Evolutionary conservation across 306 rosid genomes (phyloP).

Genomic region (Dalbergia oliveri): DNA sequence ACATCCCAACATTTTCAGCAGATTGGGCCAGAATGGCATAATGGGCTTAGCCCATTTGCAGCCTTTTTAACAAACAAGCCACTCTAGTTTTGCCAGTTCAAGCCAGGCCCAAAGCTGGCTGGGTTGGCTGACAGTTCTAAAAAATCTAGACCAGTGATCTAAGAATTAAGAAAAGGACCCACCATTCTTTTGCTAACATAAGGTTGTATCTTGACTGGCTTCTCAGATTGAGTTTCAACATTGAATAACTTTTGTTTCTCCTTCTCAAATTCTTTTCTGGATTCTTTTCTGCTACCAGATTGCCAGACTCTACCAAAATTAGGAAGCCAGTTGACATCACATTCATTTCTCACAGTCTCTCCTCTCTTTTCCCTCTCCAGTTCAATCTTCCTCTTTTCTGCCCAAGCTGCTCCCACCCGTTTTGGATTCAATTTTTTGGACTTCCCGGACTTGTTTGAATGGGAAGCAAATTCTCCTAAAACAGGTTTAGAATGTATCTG

Average conservation of each 20-base stretch:
- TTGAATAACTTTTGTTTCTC: constrained; percentile 68
- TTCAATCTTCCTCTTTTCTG: constrained; percentile 88
- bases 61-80: constrained; percentile 18
- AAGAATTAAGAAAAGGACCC: constrained; percentile 46
- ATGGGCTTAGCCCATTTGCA: constrained; percentile 8
- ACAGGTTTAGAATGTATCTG: constrained; percentile 56
- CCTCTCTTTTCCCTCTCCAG: constrained; percentile 94
- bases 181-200: constrained; percentile 94
- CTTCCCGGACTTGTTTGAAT: constrained; percentile 59
- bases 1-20: constrained; percentile 2
- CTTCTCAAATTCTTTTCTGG: constrained; percentile 83
- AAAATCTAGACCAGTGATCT: constrained; percentile 21
- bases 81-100: constrained; percentile 4
- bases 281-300: constrained; percentile 92
- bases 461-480: constrained; percentile 46
- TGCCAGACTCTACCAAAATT: constrained; percentile 98
- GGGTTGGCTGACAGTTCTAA: constrained; percentile 15
- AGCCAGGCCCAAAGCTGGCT: constrained; percentile 2
- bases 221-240: constrained; percentile 63
- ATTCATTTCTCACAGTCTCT: constrained; percentile 62
- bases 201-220: constrained; percentile 74
- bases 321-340: constrained; percentile 88
- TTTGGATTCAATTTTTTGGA: constrained; percentile 80
- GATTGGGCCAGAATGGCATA: background rate
- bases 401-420: constrained; percentile 98